Evolutionary conservation across 83 land plant genomes (phyloP).

Genomic region (Picea mariana): DNA sequence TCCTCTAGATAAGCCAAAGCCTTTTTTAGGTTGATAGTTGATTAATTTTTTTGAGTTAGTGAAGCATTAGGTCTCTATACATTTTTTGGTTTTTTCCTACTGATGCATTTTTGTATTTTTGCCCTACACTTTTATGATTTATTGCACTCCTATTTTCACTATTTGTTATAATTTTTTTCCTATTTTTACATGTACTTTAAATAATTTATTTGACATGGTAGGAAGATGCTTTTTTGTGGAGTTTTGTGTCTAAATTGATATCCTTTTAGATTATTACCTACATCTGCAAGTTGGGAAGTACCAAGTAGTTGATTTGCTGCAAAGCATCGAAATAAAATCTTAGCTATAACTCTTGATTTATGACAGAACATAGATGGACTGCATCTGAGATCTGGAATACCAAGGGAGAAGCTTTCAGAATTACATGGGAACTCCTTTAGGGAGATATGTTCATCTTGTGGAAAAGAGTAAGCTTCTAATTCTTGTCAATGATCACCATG

Average conservation of each 20-base stretch:
- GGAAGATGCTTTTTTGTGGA: neutral
- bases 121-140: neutral
- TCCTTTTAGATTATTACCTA: neutral
- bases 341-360: constrained; percentile 5
- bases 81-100: neutral
- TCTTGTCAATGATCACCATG: neutral
- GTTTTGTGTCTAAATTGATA: neutral
- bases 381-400: constrained; percentile 95
- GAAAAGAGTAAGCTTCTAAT: constrained; percentile 57
- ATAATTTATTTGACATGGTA: neutral
- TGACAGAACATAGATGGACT: constrained; percentile 92
- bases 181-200: neutral
- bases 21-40: no score
- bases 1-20: no score
- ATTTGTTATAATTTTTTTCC: neutral
- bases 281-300: constrained; percentile 2
- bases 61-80: no score
- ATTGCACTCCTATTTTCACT: neutral
- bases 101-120: neutral
- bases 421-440: constrained; percentile 89
- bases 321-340: neutral
- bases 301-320: neutral
- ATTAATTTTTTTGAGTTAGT: no score
- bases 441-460: constrained; percentile 79
- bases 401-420: constrained; percentile 80